Percentiles rank a stretch among this genome's conserved stretches.
phyloP scores from a whole-genome alignment of 176 grass and related monocot species.

The Coix lacrymajobi region DNA sequence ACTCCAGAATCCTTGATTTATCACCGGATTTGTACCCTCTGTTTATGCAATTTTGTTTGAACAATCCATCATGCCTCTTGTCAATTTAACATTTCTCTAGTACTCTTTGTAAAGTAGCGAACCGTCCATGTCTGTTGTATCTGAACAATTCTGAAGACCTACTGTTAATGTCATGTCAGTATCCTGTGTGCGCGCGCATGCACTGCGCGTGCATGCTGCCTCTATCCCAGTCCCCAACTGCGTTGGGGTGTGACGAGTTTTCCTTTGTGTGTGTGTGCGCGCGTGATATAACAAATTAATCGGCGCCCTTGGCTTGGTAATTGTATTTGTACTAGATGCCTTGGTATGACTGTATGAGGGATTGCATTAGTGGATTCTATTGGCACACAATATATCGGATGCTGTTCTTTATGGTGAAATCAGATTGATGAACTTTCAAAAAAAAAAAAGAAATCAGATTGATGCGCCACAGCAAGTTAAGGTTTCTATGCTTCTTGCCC shows the following conservation, averaged over 20 bases:
- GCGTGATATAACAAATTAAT: too few relatives aligned
- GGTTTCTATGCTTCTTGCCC: neutral
- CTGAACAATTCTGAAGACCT: neutral
- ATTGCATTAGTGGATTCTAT: neutral
- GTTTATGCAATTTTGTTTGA: neutral
- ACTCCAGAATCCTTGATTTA: neutral
- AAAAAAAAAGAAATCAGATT: neutral
- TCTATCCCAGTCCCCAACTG: too few relatives aligned
- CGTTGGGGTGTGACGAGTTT: too few relatives aligned
- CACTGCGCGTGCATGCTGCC: too few relatives aligned
- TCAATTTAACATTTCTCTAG: neutral
- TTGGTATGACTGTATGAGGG: neutral
- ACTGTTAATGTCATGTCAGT: neutral
- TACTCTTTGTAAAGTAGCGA: neutral
- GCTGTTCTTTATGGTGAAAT: neutral
- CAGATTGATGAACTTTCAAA: too few relatives aligned
- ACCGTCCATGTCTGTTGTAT: neutral
- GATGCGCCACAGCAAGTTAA: neutral
- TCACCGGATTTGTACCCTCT: too few relatives aligned
- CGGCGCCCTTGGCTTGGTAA: neutral
- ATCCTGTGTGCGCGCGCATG: too few relatives aligned
- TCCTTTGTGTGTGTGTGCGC: too few relatives aligned
- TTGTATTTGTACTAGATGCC: neutral
- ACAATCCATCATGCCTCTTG: neutral
- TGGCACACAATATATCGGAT: neutral